Evolutionary conservation across 1,284 basidiomycete species (phyloP).

Genomic region (Caloboletus firmus): DNA sequence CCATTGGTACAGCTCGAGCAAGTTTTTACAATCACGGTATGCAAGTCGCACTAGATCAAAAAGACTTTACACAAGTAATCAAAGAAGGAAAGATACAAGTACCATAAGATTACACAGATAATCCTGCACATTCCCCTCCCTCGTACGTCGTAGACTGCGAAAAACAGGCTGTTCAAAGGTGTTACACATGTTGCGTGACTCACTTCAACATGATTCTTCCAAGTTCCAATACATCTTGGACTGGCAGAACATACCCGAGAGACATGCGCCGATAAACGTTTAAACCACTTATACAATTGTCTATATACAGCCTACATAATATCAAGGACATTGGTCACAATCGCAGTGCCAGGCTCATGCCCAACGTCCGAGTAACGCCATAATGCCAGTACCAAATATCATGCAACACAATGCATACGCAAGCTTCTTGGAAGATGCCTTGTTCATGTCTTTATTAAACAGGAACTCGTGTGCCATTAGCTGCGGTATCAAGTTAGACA

Average conservation of each 20-base stretch:
- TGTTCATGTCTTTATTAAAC: conserved; percentile 82
- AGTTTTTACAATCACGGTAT: not conserved
- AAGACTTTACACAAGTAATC: not conserved
- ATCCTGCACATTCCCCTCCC: not conserved
- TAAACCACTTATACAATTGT: not conserved
- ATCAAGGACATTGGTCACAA: not conserved
- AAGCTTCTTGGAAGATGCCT: conserved; percentile 61
- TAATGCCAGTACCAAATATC: conserved; percentile 74
- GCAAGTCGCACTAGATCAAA: not conserved
- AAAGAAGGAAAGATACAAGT: not conserved
- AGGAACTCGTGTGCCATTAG: conserved; percentile 91
- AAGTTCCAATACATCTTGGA: not conserved
- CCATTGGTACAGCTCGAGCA: too few species aligned
- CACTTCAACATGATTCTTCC: not conserved
- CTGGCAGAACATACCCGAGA: not conserved
- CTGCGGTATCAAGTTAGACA: conserved; percentile 36
- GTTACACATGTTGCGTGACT: not conserved
- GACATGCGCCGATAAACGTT: not conserved
- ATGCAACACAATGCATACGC: conserved; percentile 73
- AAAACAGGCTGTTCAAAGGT: not conserved
- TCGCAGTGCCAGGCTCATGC: conserved; percentile 49
- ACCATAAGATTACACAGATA: not conserved
- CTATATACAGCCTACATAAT: not conserved
- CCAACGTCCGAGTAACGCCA: conserved; percentile 86
- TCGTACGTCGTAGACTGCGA: not conserved